Evolutionary conservation across 768 basidiomycete genomes (phyloP), one percentile per base, ranked within the genome.

Genomic region (Thelephora ganbajun): DNA sequence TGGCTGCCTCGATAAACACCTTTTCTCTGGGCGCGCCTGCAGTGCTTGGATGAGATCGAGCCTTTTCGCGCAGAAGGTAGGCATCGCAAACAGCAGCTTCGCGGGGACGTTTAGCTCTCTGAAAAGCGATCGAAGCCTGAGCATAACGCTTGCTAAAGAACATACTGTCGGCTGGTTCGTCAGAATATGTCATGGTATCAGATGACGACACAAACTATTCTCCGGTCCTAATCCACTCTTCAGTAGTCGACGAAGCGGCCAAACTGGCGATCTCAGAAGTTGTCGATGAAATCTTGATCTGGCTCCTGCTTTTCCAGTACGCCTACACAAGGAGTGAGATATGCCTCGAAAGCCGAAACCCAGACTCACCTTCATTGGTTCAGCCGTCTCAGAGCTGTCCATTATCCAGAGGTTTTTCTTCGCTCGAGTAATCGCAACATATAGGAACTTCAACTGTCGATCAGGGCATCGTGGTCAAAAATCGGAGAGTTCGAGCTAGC

Each of bases 391-490:
- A 0, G 80, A 82, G 33, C 65, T 68, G 57, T 85, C 83, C 1
- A 73, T 72, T 16, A 85, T 75, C 80, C 83, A 82, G 5, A 85
- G 56, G 45, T 81, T 79, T 48, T 77, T 79, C 35, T 78, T 69
- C 1, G 82, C 80, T 36, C 83, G 61, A 0, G 83, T 85, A 13
- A 83, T 71, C 0, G 80, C 83, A 2, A 85, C 82, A 48, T 85
- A 85, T 0, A 85, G 60, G 39, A 67, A 70, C 54, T 85, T 84
- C 18, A 85, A 64, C 80, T 83, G 22, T 22, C 1, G 35, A 7
- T 35, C 36, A 36, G 33, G 44, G 47, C 19, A 48, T 22, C 14
- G 44, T 16, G 20, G 36, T 11, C 19, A 16, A 33, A 20, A 6
- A 7, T 36, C 12, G 20, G 42, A 9, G 9, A 30, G 26, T 9